Base-by-base conservation (phyloP, 192 early-diverging fungal genomes). In the Coemansia umbellata region DNA sequence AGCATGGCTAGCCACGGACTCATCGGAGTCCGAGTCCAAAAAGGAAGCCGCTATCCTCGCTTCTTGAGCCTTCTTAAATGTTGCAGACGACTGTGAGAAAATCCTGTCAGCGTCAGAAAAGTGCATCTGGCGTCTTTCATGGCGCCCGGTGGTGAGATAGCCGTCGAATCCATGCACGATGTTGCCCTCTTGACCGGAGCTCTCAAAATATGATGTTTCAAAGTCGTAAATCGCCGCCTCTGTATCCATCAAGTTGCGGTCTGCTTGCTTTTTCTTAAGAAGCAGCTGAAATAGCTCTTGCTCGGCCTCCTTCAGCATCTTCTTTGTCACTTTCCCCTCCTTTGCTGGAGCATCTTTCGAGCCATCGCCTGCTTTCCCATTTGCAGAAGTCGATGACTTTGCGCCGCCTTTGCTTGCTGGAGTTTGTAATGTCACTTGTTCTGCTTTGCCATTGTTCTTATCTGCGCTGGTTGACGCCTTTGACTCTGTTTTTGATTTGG, bases 161-260 rank as follows among this genome's bases (percentile, higher is more conserved):
- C 87, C 89, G 9, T 93, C 92, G 50, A 93, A 95, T 1, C 93
- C 93, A 31, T 83, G 76, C 33, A 94, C 86, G 50, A 95, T 86
- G 57, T 95, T 95, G 24, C 93, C 93, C 18, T 86, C 82, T 5
- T 82, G 79, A 4, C 81, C 83, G 0, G 92, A 92, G 47, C 88
- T 90, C 69, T 95, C 93, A 26, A 95, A 75, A 60, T 95, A 95
- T 8, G 88, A 87, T 1, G 87, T 87, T 61, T 95, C 93, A 66
- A 90, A 89, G 18, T 81, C 73, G 68, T 90, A 95, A 31, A 95
- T 93, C 18, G 81, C 79, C 14, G 81, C 73, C 58, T 95, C 93
- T 0, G 93, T 70, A 24, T 81, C 86, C 30, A 63, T 60, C 53
- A 94, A 66, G 40, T 79, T 85, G 22, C 80, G 81, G 60, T 94